Evolutionary conservation across 1,284 basidiomycete genomes (phyloP).

Genomic region (Naganishia sp.): DNA sequence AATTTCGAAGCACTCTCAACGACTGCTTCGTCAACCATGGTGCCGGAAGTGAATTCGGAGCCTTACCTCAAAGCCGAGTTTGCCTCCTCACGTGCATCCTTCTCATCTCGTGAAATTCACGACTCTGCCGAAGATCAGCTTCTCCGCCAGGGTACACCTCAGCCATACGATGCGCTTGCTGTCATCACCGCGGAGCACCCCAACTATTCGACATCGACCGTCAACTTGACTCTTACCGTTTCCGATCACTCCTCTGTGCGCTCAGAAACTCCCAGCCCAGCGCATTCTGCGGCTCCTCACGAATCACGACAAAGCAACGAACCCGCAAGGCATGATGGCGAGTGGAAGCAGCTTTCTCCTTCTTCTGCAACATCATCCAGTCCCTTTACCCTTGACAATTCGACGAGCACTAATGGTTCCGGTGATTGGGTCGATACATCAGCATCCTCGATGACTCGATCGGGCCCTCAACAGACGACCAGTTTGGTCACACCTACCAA

Average conservation of each 20-base stretch:
- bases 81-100: neutral
- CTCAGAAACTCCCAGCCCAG: neutral
- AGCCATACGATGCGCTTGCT: conserved; percentile 14
- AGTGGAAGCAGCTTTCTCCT: neutral
- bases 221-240: conserved; percentile 22
- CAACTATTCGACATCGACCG: conserved; percentile 9
- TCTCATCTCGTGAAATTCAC: neutral
- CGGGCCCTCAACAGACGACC: too few species aligned
- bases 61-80: conserved; percentile 6
- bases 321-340: too few species aligned
- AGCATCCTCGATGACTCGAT: neutral
- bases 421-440: conserved; percentile 12
- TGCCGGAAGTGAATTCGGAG: conserved; percentile 5
- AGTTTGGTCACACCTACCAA: neutral
- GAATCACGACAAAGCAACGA: too few species aligned
- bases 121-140: neutral
- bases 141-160: neutral
- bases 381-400: conserved; percentile 20
- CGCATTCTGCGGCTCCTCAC: neutral
- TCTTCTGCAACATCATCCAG: neutral
- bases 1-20: neutral
- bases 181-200: conserved; percentile 18
- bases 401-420: neutral
- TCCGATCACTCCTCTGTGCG: conserved; percentile 14
- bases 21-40: conserved; percentile 6